Percentiles rank a stretch among this genome's conserved stretches.
These are phyloP conservation scores for Funneliformis caledonium DNA, from an alignment of 371 early-diverging fungal species.

Conservation along the genomic window DNA sequence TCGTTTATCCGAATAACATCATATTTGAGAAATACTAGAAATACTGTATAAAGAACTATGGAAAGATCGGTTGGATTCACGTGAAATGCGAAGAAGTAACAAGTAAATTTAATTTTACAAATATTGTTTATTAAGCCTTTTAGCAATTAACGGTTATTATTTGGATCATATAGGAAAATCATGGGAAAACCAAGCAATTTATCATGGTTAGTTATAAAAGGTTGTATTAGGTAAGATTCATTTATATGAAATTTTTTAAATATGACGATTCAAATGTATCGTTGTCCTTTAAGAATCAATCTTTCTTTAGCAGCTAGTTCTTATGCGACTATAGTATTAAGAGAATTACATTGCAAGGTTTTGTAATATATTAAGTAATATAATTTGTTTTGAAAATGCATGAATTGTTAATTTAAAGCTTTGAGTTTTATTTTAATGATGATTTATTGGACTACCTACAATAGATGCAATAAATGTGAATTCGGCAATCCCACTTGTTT, in stretches of 20 bases:
- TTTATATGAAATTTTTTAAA: conserved; percentile 58
- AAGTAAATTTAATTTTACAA: conserved; percentile 45
- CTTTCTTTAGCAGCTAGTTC: conserved; percentile 82
- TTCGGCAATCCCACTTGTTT: too few species aligned
- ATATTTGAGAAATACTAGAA: conserved; percentile 66
- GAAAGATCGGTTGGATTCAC: conserved; percentile 66
- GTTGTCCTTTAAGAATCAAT: conserved; percentile 68
- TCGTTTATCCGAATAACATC: conserved; percentile 82
- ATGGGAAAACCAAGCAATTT: conserved; percentile 56
- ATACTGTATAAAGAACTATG: conserved; percentile 65
- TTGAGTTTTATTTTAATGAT: too few species aligned
- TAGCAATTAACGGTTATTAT: neutral
- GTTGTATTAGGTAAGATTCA: conserved; percentile 41
- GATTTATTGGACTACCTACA: too few species aligned
- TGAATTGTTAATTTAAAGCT: too few species aligned
- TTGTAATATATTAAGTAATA: too few species aligned
- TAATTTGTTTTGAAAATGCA: too few species aligned
- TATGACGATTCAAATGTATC: conserved; percentile 71
- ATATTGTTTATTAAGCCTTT: neutral
- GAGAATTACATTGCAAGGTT: too few species aligned
- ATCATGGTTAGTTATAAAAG: conserved; percentile 47
- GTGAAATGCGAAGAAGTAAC: conserved; percentile 52
- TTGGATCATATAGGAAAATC: conserved; percentile 81
- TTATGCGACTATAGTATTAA: conserved; percentile 97
- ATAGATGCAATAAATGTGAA: too few species aligned